Percentiles rank a stretch among this genome's conserved stretches.
These are phyloP conservation scores for Ceratobasidium sp. DNA, from an alignment of 1,284 basidiomycete genomes.

Conservation along the genomic window DNA sequence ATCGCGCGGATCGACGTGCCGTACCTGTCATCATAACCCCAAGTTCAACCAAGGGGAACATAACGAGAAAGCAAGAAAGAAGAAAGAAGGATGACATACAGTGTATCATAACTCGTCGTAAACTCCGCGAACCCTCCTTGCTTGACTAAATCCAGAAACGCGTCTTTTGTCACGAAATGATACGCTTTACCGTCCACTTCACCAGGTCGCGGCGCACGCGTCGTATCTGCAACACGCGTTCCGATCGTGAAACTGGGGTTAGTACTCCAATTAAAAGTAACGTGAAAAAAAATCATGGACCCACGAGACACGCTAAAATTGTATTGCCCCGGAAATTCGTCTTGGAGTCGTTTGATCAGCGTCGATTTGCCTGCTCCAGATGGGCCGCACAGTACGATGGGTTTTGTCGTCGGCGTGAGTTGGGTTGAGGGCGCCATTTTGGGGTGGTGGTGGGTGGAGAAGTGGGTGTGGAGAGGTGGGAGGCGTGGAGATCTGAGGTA, in stretches of 20 bases:
- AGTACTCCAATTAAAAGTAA: too few species aligned
- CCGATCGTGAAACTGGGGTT: too few species aligned
- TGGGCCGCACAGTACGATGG: constrained; percentile 83
- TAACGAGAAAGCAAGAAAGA: neutral
- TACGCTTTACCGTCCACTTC: constrained; percentile 80
- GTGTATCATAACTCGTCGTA: constrained; percentile 89
- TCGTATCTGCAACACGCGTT: constrained; percentile 78
- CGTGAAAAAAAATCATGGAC: constrained; percentile 55
- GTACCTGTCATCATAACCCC: constrained; percentile 65
- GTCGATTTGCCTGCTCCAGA: constrained; percentile 97
- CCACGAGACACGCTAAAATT: constrained; percentile 95
- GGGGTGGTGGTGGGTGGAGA: neutral
- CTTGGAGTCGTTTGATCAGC: constrained; percentile 86
- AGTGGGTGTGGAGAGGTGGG: neutral
- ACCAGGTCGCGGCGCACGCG: constrained; percentile 84
- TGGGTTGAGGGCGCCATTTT: constrained; percentile 29
- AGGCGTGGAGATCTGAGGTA: neutral
- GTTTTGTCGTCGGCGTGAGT: constrained; percentile 56
- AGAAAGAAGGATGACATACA: constrained; percentile 60
- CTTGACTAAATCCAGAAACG: constrained; percentile 64
- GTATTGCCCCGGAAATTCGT: constrained; percentile 86
- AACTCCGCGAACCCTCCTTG: constrained; percentile 70
- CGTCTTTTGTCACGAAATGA: constrained; percentile 66
- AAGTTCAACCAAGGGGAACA: too few species aligned
- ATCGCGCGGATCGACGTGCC: constrained; percentile 87